These are phyloP conservation scores for Vaccinium darrowii DNA, from an alignment of 148 eudicot genomes.

Conservation along the genomic window DNA sequence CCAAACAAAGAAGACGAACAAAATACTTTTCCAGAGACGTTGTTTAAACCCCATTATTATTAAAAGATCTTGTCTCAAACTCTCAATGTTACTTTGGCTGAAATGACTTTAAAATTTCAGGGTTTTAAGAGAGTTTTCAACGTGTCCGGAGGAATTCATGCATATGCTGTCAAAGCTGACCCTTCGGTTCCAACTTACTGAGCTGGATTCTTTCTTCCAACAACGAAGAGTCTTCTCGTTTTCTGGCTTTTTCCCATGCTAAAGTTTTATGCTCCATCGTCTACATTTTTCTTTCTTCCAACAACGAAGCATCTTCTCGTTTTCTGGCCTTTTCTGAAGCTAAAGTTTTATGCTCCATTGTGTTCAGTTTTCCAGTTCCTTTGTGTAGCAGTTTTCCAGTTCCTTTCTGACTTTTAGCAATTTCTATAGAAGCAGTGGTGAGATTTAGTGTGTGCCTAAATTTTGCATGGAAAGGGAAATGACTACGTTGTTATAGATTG, in stretches of 20 bases:
- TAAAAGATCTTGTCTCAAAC: background rate
- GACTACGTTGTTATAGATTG: background rate
- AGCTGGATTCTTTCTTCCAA: conserved; percentile 12
- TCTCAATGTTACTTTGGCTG: conserved; percentile 8
- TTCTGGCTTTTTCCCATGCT: background rate
- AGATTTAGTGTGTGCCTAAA: background rate
- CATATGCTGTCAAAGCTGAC: conserved; percentile 83
- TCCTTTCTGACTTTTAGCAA: background rate
- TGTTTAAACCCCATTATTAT: background rate
- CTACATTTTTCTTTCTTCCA: background rate
- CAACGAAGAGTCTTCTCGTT: background rate
- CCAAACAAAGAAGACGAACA: background rate
- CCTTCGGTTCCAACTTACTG: conserved; percentile 83
- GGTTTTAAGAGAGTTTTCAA: conserved; percentile 84
- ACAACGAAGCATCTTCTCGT: too few relatives aligned
- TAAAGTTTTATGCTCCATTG: background rate
- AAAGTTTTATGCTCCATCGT: background rate
- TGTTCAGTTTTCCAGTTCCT: background rate
- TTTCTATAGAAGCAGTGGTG: background rate
- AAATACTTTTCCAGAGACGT: background rate
- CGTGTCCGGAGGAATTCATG: conserved; percentile 86
- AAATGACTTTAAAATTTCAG: conserved; percentile 31
- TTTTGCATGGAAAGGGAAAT: background rate
- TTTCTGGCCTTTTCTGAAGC: too few relatives aligned
- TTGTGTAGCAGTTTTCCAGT: background rate